These are phyloP conservation scores for Salix udensis DNA, from an alignment of 345 rosid species.

Conservation along the genomic window DNA sequence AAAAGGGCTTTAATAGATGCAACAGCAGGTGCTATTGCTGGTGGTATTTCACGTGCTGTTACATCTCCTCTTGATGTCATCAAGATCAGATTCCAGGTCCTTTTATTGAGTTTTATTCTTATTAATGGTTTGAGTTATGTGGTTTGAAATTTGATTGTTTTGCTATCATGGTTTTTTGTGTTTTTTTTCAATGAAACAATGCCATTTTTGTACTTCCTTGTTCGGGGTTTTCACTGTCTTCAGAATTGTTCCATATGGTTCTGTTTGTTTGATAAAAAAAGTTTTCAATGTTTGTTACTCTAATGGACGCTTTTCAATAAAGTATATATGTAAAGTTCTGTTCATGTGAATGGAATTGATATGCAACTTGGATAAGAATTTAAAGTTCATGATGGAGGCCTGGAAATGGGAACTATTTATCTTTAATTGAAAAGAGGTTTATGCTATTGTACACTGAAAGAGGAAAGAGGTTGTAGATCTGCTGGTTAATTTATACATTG, in stretches of 20 bases:
- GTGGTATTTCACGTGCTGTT: conserved; percentile 75
- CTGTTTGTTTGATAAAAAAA: no score
- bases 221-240: background rate
- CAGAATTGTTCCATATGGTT: background rate
- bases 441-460: background rate
- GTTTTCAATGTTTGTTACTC: background rate
- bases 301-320: background rate
- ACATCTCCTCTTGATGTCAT: conserved; percentile 99
- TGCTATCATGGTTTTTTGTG: background rate
- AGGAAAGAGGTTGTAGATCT: background rate
- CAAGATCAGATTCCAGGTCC: conserved; percentile 94
- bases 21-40: conserved; percentile 74
- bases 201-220: no score
- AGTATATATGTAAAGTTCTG: background rate
- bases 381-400: background rate
- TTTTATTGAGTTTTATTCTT: background rate
- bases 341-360: background rate
- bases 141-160: background rate
- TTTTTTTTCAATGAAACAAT: no score
- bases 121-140: background rate
- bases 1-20: conserved; percentile 65
- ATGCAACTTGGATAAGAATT: background rate
- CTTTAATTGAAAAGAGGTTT: background rate
- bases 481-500: background rate
- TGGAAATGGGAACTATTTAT: background rate